Evolutionary conservation across 176 grass and related monocot species (phyloP), one percentile per base, ranked within the genome.

Genomic region (Triticum turgidum): DNA sequence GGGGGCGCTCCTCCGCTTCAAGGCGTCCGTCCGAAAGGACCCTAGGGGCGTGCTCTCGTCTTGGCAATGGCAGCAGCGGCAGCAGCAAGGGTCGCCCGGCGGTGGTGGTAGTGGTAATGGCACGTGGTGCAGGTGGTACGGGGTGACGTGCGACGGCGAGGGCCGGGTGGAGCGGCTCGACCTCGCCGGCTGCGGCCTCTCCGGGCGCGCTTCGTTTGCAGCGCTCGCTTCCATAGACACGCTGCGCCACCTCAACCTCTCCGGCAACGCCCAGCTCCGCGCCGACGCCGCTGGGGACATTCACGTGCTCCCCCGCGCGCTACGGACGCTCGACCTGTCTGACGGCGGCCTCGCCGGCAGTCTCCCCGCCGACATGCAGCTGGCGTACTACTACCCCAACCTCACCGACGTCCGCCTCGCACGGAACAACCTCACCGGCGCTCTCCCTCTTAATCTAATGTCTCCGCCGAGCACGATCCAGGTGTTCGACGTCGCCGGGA

Each of bases 391-490:
- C 49, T 88, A 85, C 74, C 88, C 90, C 29, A 92, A 91, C 84
- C 93, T 98, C 68, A 83, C 79, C 33, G 76, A 82, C 22, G 79
- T 94, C 22, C 78, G 86, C 77, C 87, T 98, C 85, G 83, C 90
- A 9, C 68, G 89, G 45, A 95, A 86, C 89, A 98, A 98, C 86
- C 83, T 98, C 49, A 92, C 91, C 72, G 96, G 93, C 35, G 76
- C 64, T 65, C 79, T 95, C 0, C 91, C 91, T 0, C 58, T 12
- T 49, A 82, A 41, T 1, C 69, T 98, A 30, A 61, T 98, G 21
- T 24, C 39, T 41, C 39, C 73, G 68, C 85, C 87, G 27, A 21
- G 80, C 38, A 84, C 33, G 68, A 90, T 98, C 54, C 86, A 35
- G 62, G 68, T 76, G 22, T 75, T 98, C 24, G 96, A 98, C 89